Evolutionary conservation across 2,329 filamentous ascomycete species (phyloP).

Genomic region (Hypoxylon sp.): DNA sequence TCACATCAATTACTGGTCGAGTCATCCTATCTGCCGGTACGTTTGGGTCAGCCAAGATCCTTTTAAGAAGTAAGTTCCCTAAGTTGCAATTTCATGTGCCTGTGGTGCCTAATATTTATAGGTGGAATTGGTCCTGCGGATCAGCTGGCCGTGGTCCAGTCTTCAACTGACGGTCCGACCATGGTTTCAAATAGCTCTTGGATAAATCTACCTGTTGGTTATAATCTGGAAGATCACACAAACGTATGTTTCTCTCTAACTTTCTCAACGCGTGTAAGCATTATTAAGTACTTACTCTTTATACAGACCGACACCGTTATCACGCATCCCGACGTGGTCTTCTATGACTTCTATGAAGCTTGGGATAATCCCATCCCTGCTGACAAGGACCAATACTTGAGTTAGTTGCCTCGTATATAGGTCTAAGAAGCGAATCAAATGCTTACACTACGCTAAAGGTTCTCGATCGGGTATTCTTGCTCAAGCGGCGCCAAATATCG

Average conservation of each 20-base stretch:
- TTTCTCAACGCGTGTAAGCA: not conserved
- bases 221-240: slow-evolving; percentile 71
- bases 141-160: slow-evolving; percentile 68
- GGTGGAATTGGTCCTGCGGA: slow-evolving; percentile 74
- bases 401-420: slow-evolving; percentile 46
- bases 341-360: slow-evolving; percentile 77
- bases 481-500: slow-evolving; percentile 76
- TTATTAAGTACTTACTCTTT: slow-evolving; percentile 5
- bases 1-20: slow-evolving; percentile 72
- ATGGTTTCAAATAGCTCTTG: slow-evolving; percentile 67
- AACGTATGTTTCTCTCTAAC: slow-evolving; percentile 54
- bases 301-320: slow-evolving; percentile 63
- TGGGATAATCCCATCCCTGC: slow-evolving; percentile 64
- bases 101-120: slow-evolving; percentile 40
- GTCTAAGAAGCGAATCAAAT: not conserved
- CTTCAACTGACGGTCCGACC: slow-evolving; percentile 64
- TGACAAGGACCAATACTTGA: slow-evolving; percentile 63
- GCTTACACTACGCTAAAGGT: slow-evolving; percentile 48
- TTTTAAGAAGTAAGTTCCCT: slow-evolving; percentile 70
- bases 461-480: slow-evolving; percentile 72
- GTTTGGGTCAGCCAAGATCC: slow-evolving; percentile 78
- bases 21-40: slow-evolving; percentile 78
- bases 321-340: slow-evolving; percentile 62
- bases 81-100: not conserved
- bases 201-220: slow-evolving; percentile 72